These are phyloP conservation scores for Neurospora sp. DNA, from an alignment of 2,329 filamentous ascomycete species.

Conservation along the genomic window DNA sequence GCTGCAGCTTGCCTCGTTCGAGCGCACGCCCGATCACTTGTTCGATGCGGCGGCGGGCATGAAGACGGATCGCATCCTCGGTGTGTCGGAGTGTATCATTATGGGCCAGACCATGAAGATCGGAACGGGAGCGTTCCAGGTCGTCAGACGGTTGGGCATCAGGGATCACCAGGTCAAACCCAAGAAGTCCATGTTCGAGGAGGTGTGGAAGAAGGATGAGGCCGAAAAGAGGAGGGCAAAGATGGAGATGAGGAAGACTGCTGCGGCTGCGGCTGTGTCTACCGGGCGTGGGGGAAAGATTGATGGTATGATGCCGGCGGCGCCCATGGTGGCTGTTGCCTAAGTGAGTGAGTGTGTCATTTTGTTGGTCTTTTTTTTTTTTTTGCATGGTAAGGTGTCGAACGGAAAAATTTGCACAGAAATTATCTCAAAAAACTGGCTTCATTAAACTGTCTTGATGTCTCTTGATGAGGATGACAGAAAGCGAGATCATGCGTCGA, in stretches of 20 bases:
- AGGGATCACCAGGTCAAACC: slow-evolving; percentile 45
- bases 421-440: not conserved
- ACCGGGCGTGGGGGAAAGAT: not conserved
- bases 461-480: not conserved
- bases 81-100: slow-evolving; percentile 94
- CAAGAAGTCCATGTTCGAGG: slow-evolving; percentile 62
- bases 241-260: slow-evolving; percentile 10
- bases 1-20: slow-evolving; percentile 87
- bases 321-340: slow-evolving; percentile 4
- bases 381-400: not conserved
- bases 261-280: not conserved
- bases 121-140: slow-evolving; percentile 86
- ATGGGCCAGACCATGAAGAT: slow-evolving; percentile 92
- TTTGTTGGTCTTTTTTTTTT: too few relatives aligned
- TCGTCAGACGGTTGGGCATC: slow-evolving; percentile 69
- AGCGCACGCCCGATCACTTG: slow-evolving; percentile 95
- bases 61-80: slow-evolving; percentile 86
- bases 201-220: slow-evolving; percentile 42
- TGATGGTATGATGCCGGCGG: slow-evolving; percentile 1
- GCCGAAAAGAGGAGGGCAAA: slow-evolving; percentile 10
- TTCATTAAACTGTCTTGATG: not conserved
- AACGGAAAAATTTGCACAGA: not conserved
- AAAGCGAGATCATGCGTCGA: not conserved
- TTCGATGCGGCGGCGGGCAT: slow-evolving; percentile 90
- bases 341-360: not conserved